Percentiles rank a stretch among this genome's conserved stretches.
These are phyloP conservation scores for Colletotrichum nymphaeae DNA, from an alignment of 2,329 filamentous ascomycete genomes.

Conservation along the genomic window DNA sequence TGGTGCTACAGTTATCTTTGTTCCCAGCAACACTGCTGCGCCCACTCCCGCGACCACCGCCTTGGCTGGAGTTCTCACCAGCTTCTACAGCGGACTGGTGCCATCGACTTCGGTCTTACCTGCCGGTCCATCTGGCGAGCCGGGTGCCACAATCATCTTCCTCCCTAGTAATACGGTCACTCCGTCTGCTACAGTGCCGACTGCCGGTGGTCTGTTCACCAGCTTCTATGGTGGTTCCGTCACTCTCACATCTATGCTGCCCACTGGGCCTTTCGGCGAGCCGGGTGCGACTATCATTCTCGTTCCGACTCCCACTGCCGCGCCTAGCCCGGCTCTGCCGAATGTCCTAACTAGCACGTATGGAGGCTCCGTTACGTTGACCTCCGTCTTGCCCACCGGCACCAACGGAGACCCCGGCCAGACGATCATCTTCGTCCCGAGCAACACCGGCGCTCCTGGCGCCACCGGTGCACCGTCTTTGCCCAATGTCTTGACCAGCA, in stretches of 20 bases:
- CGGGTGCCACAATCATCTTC: constrained; percentile 6
- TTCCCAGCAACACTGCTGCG: background rate
- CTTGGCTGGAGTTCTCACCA: constrained; percentile 12
- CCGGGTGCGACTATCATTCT: constrained; percentile 8
- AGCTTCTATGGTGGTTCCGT: constrained; percentile 21
- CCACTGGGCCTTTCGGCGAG: background rate
- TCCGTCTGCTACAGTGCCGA: background rate
- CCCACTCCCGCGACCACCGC: background rate
- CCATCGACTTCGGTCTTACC: background rate
- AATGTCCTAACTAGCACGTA: constrained; percentile 20
- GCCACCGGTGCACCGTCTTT: no score
- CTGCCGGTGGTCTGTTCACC: constrained; percentile 10
- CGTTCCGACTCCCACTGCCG: background rate
- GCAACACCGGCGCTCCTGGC: no score
- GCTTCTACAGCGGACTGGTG: constrained; percentile 1
- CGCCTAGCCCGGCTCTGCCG: background rate
- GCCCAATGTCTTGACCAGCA: no score
- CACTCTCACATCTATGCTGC: background rate
- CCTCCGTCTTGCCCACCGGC: background rate
- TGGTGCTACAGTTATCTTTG: constrained; percentile 6
- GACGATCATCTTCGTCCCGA: constrained; percentile 12
- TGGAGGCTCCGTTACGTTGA: constrained; percentile 18
- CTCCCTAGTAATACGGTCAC: constrained; percentile 1
- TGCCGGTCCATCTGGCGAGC: background rate
- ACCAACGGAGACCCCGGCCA: background rate